Percentiles rank a stretch among this genome's conserved stretches.
These are phyloP conservation scores for Tetrapisispora pingtungensis DNA, from an alignment of 805 yeast species.

Conservation along the genomic window DNA sequence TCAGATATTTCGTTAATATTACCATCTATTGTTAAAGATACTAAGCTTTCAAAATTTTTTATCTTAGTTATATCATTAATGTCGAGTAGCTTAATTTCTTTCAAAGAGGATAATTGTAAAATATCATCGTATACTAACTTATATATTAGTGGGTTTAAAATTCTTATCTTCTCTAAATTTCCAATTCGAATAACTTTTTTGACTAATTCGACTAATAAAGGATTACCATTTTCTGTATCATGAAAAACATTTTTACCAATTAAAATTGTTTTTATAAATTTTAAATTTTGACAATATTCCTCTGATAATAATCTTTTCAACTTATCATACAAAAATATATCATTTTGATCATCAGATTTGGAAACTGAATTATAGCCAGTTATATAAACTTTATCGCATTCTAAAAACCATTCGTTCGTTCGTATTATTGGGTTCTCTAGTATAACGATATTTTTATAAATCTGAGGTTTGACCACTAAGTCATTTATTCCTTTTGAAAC, in stretches of 20 bases:
- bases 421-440: conserved; percentile 28
- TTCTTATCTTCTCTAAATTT: conserved; percentile 16
- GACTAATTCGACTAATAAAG: conserved; percentile 11
- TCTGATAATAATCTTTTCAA: conserved; percentile 33
- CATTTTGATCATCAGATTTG: conserved; percentile 31
- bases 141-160: conserved; percentile 13
- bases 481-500: conserved; percentile 28
- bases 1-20: not conserved
- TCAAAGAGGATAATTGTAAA: conserved; percentile 7
- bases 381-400: conserved; percentile 31
- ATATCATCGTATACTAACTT: conserved; percentile 7
- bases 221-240: conserved; percentile 15
- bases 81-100: conserved; percentile 8
- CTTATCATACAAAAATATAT: conserved; percentile 30
- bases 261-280: conserved; percentile 28
- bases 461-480: conserved; percentile 20
- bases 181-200: conserved; percentile 15
- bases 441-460: conserved; percentile 33
- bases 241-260: conserved; percentile 27
- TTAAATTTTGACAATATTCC: conserved; percentile 24
- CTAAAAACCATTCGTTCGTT: conserved; percentile 25
- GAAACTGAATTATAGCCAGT: conserved; percentile 30
- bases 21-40: conserved; percentile 6
- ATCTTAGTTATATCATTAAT: conserved; percentile 6
- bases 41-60: conserved; percentile 8